Conservation (phyloP, 1,284 basidiomycete genomes). For the Fomitopsis betulina region DNA sequence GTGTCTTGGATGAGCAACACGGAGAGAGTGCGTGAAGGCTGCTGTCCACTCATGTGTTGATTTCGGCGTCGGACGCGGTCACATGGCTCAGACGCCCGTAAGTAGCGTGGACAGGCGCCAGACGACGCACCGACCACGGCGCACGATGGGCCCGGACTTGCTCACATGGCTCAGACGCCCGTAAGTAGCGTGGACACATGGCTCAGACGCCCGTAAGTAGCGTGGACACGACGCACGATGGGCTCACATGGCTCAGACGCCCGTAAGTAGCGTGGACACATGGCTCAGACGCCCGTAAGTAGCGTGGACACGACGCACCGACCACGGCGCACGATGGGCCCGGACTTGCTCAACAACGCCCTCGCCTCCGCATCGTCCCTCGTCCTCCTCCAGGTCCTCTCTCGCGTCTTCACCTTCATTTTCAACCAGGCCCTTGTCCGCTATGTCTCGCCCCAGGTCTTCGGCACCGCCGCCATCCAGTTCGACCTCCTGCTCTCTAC, state of each 20-base stretch:
- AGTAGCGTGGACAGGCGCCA: neutral
- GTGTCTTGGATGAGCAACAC: too few relatives aligned
- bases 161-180: too few relatives aligned
- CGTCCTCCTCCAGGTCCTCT: constrained; percentile 82
- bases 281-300: too few relatives aligned
- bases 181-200: too few relatives aligned
- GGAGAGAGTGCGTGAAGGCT: too few relatives aligned
- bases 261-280: too few relatives aligned
- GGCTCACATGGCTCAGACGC: too few relatives aligned
- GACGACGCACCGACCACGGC: too few relatives aligned
- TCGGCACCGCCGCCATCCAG: constrained; percentile 83
- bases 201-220: too few relatives aligned
- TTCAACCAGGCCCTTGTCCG: constrained; percentile 88
- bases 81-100: neutral
- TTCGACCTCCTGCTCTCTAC: constrained; percentile 86
- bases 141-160: neutral
- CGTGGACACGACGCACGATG: too few relatives aligned
- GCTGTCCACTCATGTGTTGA: too few relatives aligned
- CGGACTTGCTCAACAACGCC: constrained; percentile 19
- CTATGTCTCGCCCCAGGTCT: constrained; percentile 80
- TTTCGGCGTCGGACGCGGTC: neutral
- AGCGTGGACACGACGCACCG: too few relatives aligned
- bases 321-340: neutral
- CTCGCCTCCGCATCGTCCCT: constrained; percentile 73
- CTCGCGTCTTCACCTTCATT: constrained; percentile 80